Evolutionary conservation across 495 filamentous ascomycete genomes (phyloP).

Genomic region (Letharia lupina): DNA sequence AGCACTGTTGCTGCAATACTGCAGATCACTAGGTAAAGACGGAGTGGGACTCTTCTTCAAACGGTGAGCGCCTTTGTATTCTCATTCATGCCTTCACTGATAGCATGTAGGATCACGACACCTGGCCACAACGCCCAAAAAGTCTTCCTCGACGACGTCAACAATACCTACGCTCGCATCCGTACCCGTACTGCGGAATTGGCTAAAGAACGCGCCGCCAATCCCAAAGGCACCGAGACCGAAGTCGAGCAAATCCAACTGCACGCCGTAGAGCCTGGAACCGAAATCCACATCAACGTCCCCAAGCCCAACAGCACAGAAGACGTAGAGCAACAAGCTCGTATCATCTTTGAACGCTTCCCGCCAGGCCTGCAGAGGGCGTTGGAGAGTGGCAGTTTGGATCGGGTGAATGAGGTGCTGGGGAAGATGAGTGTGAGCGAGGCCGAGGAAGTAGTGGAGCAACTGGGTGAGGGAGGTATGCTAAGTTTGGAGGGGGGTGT

Average conservation of each 20-base stretch:
- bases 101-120: constrained; percentile 63
- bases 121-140: constrained; percentile 84
- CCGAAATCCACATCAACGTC: constrained; percentile 81
- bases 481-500: constrained; percentile 85
- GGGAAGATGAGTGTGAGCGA: constrained; percentile 89
- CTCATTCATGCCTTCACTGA: constrained; percentile 12
- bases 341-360: constrained; percentile 78
- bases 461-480: constrained; percentile 77
- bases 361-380: constrained; percentile 70
- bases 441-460: constrained; percentile 81
- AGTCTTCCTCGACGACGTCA: constrained; percentile 87
- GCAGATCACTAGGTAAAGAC: constrained; percentile 76
- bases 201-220: constrained; percentile 54
- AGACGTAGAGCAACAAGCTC: constrained; percentile 52
- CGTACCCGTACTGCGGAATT: constrained; percentile 71
- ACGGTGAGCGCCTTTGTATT: constrained; percentile 37
- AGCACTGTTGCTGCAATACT: constrained; percentile 87
- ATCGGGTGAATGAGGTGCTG: constrained; percentile 92
- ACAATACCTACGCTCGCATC: constrained; percentile 75
- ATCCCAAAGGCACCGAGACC: constrained; percentile 45
- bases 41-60: constrained; percentile 93
- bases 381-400: constrained; percentile 73
- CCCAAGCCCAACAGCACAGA: constrained; percentile 54
- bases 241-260: constrained; percentile 97
- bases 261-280: constrained; percentile 90